Conservation (phyloP, 2,329 filamentous ascomycete species). For the Penicillium sp. region DNA sequence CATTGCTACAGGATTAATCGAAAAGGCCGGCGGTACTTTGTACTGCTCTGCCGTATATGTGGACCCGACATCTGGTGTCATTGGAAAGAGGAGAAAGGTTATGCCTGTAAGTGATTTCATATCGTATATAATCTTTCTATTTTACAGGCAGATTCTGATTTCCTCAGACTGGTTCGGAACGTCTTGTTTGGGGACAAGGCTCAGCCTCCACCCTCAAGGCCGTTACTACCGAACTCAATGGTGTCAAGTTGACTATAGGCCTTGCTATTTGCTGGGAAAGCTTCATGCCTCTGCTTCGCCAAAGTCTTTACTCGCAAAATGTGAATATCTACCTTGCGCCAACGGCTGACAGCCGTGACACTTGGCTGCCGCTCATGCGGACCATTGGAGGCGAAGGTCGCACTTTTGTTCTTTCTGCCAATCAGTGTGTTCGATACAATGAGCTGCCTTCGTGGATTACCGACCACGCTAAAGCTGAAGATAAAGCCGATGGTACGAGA, state of each 20-base stretch:
- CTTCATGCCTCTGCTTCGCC: conserved; percentile 88
- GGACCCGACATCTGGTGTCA: conserved; percentile 69
- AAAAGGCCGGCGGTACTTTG: conserved; percentile 77
- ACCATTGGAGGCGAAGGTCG: conserved; percentile 81
- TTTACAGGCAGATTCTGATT: not conserved
- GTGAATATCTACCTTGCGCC: conserved; percentile 90
- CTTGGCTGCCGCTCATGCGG: conserved; percentile 81
- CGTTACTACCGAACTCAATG: conserved; percentile 77
- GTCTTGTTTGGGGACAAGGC: conserved; percentile 88
- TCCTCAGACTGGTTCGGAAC: conserved; percentile 72
- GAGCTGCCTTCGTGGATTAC: conserved; percentile 64
- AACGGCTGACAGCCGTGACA: conserved; percentile 81
- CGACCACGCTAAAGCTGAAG: conserved; percentile 19
- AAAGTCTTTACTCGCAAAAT: conserved; percentile 85
- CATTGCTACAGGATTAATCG: conserved; percentile 77
- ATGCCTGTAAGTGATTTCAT: conserved; percentile 70
- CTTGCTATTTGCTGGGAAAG: conserved; percentile 96
- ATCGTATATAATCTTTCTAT: not conserved
- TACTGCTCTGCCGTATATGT: conserved; percentile 86
- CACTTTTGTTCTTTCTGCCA: conserved; percentile 82
- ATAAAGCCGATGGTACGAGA: conserved; percentile 21
- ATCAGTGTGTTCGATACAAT: conserved; percentile 73
- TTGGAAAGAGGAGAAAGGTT: conserved; percentile 89
- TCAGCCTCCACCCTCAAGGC: conserved; percentile 77
- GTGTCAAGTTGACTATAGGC: conserved; percentile 77